Evolutionary conservation across 1,284 basidiomycete genomes (phyloP).

Genomic region (Gymnopus androsaceus): DNA sequence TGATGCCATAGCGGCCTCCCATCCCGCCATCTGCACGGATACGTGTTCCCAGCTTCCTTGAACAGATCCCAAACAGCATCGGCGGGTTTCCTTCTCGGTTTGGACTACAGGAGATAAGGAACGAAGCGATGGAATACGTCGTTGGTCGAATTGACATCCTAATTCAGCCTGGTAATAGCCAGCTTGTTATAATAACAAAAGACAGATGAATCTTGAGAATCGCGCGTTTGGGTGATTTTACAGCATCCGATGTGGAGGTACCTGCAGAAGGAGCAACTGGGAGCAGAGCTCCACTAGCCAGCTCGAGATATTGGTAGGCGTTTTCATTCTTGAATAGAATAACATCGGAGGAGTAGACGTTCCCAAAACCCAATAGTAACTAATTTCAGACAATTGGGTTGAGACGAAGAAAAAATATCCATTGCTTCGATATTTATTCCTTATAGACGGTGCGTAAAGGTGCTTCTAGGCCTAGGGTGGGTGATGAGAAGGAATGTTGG

Average conservation of each 20-base stretch:
- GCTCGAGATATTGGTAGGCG: conserved; percentile 46
- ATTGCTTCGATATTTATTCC: too few species aligned
- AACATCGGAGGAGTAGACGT: conserved; percentile 45
- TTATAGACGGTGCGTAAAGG: too few species aligned
- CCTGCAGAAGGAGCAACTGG: conserved; percentile 26
- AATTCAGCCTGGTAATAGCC: not conserved
- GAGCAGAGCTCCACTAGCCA: conserved; percentile 48
- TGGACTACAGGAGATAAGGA: conserved; percentile 74
- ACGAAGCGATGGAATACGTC: conserved; percentile 62
- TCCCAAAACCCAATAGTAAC: too few species aligned
- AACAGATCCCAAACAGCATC: conserved; percentile 68
- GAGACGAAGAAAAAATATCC: too few species aligned
- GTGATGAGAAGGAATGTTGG: too few species aligned
- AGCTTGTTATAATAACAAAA: conserved; percentile 52
- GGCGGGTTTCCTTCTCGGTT: conserved; percentile 64
- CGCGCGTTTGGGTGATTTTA: conserved; percentile 39
- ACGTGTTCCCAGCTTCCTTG: conserved; percentile 28
- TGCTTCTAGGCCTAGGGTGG: too few species aligned
- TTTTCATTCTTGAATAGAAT: conserved; percentile 45
- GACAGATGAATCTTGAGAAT: conserved; percentile 60
- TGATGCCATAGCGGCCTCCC: conserved; percentile 42
- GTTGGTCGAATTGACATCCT: conserved; percentile 21
- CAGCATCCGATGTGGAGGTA: not conserved
- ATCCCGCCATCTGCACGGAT: conserved; percentile 53
- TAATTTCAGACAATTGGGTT: too few species aligned